Conservation (phyloP, 495 filamentous ascomycete genomes). For the Oleoguttula mirabilis region DNA sequence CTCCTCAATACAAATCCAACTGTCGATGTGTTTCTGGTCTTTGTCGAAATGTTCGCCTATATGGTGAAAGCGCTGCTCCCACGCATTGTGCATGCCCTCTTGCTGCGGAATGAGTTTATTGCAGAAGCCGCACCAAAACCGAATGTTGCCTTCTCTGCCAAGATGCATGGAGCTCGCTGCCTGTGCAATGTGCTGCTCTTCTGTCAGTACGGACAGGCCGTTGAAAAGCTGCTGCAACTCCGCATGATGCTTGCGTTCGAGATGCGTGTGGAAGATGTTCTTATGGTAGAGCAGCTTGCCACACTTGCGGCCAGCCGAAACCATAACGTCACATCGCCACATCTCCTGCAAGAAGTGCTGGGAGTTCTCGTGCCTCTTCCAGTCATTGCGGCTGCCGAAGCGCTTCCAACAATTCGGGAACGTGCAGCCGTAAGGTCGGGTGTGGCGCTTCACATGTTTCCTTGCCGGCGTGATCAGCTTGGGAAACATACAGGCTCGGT, state of each 20-base stretch:
- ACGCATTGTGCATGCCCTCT: constrained; percentile 32
- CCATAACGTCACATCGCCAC: constrained; percentile 58
- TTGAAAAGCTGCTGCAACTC: too few species aligned
- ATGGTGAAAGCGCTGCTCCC: constrained; percentile 74
- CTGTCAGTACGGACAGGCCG: constrained; percentile 12
- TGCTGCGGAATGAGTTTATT: constrained; percentile 42
- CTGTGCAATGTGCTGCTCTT: constrained; percentile 38
- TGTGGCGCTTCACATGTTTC: constrained; percentile 82
- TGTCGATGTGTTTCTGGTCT: constrained; percentile 36
- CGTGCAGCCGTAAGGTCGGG: constrained; percentile 80
- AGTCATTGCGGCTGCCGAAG: constrained; percentile 91
- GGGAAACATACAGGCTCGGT: background rate
- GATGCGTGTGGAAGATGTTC: background rate
- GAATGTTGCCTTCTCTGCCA: constrained; percentile 52
- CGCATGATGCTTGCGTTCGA: background rate
- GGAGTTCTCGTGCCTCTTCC: constrained; percentile 89
- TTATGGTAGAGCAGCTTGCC: constrained; percentile 43
- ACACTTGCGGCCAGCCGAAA: constrained; percentile 32
- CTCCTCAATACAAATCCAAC: constrained; percentile 35
- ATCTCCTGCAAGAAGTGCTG: constrained; percentile 67
- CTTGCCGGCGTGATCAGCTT: constrained; percentile 33
- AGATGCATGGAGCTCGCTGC: constrained; percentile 53
- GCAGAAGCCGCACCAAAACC: constrained; percentile 93
- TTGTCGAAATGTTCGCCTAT: constrained; percentile 68
- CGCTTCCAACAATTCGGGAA: constrained; percentile 57